Evolutionary conservation across 2,329 filamentous ascomycete species (phyloP), one percentile per base, ranked within the genome.

Genomic region (Polytolypa hystricis): DNA sequence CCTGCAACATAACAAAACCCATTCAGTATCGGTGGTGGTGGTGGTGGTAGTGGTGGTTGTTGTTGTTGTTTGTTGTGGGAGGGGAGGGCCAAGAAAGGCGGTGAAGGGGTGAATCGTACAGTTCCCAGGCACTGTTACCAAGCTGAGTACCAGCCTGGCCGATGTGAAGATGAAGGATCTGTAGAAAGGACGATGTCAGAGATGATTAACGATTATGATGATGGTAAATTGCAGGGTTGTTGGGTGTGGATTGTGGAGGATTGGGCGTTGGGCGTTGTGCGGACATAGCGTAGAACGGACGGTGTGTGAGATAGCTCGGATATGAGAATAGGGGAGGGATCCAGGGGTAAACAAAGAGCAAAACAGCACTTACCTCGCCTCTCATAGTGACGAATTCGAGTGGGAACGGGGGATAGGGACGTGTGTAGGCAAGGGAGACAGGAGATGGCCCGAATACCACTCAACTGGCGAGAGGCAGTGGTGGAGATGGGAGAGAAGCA

Each of bases 81-180:
- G 28, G 12, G 35, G n/a, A 21, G 30, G 14, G 33, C 28, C 27
- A 28, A 32, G 39, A 39, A 18, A 38, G 9, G 17, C 34, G 37
- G 36, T 37, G 46, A 45, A 35, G 18, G 51, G 55, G 47, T 45
- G 41, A 28, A 39, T 58, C 73, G 47, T 72, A 79, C 76, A 79
- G 67, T 61, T 80, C 75, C 76, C 76, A 80, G 49, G 75, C 76
- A 53, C 70, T 73, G 64, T 79, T 79, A 51, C 76, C 76, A 41
- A 80, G 70, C 67, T 80, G 76, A 38, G 67, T 70, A 58, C 76
- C 76, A 59, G 76, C 76, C 64, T 80, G 76, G 59, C 76, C 76
- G 58, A 80, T 75, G 57, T 79, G 75, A 50, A 80, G 62, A 60
- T 80, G 76, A 55, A 71, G 72, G 57, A 80, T 71, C 74, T 79